Conservation (phyloP, 805 yeast genomes). For the Wickerhamomyces ciferrii region DNA sequence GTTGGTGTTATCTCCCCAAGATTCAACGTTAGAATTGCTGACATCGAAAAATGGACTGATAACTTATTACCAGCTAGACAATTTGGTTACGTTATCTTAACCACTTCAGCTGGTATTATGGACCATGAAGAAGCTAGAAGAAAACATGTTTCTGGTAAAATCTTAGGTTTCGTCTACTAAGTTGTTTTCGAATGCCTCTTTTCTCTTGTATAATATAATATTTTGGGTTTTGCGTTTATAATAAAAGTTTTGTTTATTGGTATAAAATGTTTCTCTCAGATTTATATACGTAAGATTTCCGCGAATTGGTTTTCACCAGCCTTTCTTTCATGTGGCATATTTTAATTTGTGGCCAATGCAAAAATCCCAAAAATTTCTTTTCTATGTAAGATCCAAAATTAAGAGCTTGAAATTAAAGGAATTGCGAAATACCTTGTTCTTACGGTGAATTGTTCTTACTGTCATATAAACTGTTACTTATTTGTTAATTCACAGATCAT, state of each 20-base stretch:
- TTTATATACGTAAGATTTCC: too few relatives aligned
- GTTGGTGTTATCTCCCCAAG: constrained; percentile 99
- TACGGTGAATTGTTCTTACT: too few relatives aligned
- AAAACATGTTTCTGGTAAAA: constrained; percentile 99
- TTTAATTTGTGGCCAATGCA: neutral
- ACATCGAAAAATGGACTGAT: constrained; percentile 97
- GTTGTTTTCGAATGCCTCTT: neutral
- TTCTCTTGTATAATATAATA: neutral
- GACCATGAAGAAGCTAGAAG: constrained; percentile 99
- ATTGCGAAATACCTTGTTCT: too few relatives aligned
- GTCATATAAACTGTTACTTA: too few relatives aligned
- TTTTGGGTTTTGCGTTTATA: neutral
- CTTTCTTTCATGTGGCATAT: too few relatives aligned
- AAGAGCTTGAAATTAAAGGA: too few relatives aligned
- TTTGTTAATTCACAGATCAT: too few relatives aligned
- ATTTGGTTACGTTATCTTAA: constrained; percentile 95
- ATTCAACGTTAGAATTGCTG: constrained; percentile 93
- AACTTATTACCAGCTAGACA: constrained; percentile 99
- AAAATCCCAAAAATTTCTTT: neutral
- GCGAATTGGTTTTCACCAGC: neutral
- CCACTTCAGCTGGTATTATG: constrained; percentile 99
- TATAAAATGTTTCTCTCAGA: too few relatives aligned
- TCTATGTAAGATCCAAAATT: too few relatives aligned
- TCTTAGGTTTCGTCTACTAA: constrained; percentile 96
- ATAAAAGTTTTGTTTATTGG: neutral